These are phyloP conservation scores for Lodderomyces theae DNA, from an alignment of 1,139 yeast species.

Conservation along the genomic window DNA sequence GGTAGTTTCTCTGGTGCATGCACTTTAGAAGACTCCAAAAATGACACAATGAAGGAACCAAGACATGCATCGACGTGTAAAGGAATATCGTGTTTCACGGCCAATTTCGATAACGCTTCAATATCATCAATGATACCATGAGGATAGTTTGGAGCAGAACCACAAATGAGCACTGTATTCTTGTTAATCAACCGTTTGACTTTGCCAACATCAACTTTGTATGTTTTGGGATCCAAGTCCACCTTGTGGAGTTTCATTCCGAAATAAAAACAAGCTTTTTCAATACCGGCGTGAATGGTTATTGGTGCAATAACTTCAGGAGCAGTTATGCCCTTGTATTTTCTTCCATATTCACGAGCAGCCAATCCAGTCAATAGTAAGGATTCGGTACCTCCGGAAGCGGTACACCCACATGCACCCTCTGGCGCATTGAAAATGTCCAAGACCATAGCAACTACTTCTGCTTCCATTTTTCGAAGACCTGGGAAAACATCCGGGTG, in stretches of 20 bases:
- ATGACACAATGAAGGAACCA: slow-evolving; percentile 88
- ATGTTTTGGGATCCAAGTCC: slow-evolving; percentile 67
- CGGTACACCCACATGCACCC: slow-evolving; percentile 79
- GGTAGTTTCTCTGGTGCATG: slow-evolving; percentile 48
- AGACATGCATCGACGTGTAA: slow-evolving; percentile 94
- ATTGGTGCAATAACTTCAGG: slow-evolving; percentile 91
- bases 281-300: slow-evolving; percentile 93
- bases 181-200: slow-evolving; percentile 65
- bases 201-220: slow-evolving; percentile 61
- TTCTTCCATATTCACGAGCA: slow-evolving; percentile 67
- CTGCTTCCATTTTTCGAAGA: slow-evolving; percentile 93
- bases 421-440: slow-evolving; percentile 73
- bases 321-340: slow-evolving; percentile 54
- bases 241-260: slow-evolving; percentile 83
- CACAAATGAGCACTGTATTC: slow-evolving; percentile 81
- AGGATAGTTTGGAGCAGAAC: slow-evolving; percentile 96
- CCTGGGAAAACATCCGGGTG: slow-evolving; percentile 99
- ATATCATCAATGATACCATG: slow-evolving; percentile 95
- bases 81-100: slow-evolving; percentile 63
- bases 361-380: slow-evolving; percentile 80
- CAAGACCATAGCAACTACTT: slow-evolving; percentile 89
- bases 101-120: slow-evolving; percentile 65
- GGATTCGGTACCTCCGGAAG: slow-evolving; percentile 98
- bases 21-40: slow-evolving; percentile 64
- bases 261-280: slow-evolving; percentile 89